These are phyloP conservation scores for Lactifluus echinatus DNA, from an alignment of 768 basidiomycete genomes.

Conservation along the genomic window DNA sequence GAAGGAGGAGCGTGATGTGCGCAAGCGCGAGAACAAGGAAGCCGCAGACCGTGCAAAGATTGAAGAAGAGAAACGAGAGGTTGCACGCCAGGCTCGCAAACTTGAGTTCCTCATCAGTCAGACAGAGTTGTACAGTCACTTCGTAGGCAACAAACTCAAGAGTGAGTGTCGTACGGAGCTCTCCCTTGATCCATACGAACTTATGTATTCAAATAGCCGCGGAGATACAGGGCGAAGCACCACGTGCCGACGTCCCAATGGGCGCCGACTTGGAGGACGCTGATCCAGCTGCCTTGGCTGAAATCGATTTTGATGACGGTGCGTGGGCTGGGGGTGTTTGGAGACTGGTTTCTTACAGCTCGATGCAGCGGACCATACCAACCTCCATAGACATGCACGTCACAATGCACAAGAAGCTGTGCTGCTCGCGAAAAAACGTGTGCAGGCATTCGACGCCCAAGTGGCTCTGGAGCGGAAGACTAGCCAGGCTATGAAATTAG, in stretches of 20 bases:
- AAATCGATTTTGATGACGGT: constrained; percentile 92
- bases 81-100: constrained; percentile 88
- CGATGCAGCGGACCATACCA: constrained; percentile 71
- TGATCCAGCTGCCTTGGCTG: constrained; percentile 46
- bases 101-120: constrained; percentile 98
- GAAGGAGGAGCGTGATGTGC: constrained; percentile 87
- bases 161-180: constrained; percentile 39
- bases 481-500: constrained; percentile 64
- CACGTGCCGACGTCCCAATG: constrained; percentile 36
- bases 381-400: constrained; percentile 75
- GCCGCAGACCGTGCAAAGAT: constrained; percentile 78
- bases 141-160: constrained; percentile 94
- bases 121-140: constrained; percentile 97
- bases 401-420: constrained; percentile 89
- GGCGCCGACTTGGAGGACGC: constrained; percentile 53
- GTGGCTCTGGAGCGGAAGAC: constrained; percentile 75
- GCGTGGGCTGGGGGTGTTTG: constrained; percentile 17
- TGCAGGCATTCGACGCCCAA: constrained; percentile 77
- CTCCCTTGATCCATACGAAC: constrained; percentile 2
- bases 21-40: constrained; percentile 92
- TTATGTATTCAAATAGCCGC: constrained; percentile 42
- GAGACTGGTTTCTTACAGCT: neutral
- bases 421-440: constrained; percentile 65
- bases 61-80: constrained; percentile 91
- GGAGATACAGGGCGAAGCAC: constrained; percentile 60